Evolutionary conservation across 805 yeast genomes (phyloP).

Genomic region (Candida sithepensis): DNA sequence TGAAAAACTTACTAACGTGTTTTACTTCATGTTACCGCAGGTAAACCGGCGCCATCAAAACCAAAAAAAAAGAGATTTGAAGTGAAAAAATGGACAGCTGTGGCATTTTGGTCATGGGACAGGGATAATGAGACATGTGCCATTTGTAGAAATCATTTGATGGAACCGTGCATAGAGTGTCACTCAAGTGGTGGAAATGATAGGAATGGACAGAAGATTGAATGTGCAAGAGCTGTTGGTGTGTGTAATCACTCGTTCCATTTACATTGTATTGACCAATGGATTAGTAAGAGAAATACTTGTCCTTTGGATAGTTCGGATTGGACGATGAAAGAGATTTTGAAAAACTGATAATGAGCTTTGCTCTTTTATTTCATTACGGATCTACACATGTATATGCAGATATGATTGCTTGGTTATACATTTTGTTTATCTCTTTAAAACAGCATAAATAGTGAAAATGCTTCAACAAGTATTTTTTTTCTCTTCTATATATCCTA

Average conservation of each 20-base stretch:
- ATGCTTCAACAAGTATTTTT: no score
- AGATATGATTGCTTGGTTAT: no score
- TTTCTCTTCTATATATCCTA: no score
- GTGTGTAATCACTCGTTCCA: conserved; percentile 98
- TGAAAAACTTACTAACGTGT: conserved; percentile 6
- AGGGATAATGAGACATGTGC: conserved; percentile 81
- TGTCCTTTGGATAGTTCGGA: conserved; percentile 95
- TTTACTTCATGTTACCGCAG: background rate
- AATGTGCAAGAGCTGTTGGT: conserved; percentile 95
- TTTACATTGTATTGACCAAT: conserved; percentile 90
- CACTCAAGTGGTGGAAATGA: conserved; percentile 58
- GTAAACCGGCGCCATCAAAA: conserved; percentile 22
- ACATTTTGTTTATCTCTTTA: no score
- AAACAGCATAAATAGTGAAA: no score
- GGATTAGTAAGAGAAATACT: conserved; percentile 92
- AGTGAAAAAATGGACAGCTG: conserved; percentile 97
- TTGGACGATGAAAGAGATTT: conserved; percentile 49
- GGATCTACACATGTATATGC: no score
- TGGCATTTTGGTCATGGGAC: conserved; percentile 99
- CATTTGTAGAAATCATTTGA: conserved; percentile 93
- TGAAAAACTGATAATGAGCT: conserved; percentile 20
- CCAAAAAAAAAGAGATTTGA: conserved; percentile 72
- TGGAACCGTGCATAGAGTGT: conserved; percentile 98
- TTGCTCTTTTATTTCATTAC: no score
- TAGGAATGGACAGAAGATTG: conserved; percentile 12